Evolutionary conservation across 345 rosid genomes (phyloP), one percentile per base, ranked within the genome.

Genomic region (Psidium friedrichsthalianum): DNA sequence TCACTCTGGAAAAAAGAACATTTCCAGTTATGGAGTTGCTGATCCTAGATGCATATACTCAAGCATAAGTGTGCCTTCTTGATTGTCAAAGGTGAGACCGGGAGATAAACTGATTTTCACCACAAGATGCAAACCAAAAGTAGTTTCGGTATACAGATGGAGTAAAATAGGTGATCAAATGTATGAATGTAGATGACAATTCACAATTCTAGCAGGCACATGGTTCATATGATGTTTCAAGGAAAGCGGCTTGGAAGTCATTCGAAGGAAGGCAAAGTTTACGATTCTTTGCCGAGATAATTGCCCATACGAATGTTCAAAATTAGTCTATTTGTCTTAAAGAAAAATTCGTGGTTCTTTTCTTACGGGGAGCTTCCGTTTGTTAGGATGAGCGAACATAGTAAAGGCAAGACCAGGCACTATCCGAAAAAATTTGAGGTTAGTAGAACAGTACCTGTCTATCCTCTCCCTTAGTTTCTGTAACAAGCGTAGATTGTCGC

Each of bases 401-500:
- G 24, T 18, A 69, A 69, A 69, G 78, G 36, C 80, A 36, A 20
- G 80, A 36, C 47, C 80, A 36, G 80, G 47, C 80, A 22, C 7
- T 9, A 69, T 69, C 78, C 25, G 24, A n/a, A 25, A 52, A 20
- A 0, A 85, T 82, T 13, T 15, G 55, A 22, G 44, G 64, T 36
- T 36, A 36, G 78, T 13, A 2, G 54, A 82, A 6, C 20, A 56
- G 21, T 92, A 93, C 99, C 90, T 92, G 87, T 93, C 89, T 42
- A 91, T 87, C 86, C 99, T 90, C 36, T 86, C 85, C 83, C 92
- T 87, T 76, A 93, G 90, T 82, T 91, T 93, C 51, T 55, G 88
- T 64, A 95, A 84, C 81, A 96, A 89, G 69, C 88, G 89, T 25
- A 93, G 91, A 85, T 96, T 95, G 78, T 95, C 99, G 51, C 91